Conservation (phyloP, 176 grass and related monocot species). For the Carex myosuroides region DNA sequence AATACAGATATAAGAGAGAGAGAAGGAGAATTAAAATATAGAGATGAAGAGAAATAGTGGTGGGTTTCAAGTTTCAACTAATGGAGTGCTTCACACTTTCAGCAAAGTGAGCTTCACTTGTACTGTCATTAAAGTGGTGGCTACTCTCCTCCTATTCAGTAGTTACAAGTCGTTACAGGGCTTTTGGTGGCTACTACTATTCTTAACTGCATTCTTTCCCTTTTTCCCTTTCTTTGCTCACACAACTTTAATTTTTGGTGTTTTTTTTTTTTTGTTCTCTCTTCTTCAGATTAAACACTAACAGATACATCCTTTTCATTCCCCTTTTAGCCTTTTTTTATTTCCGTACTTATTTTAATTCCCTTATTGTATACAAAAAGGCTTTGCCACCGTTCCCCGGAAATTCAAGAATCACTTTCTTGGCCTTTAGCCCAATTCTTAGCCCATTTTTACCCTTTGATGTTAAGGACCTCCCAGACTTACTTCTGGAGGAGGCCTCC, state of each 20-base stretch:
- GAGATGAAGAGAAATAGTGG: not conserved
- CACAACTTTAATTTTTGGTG: not conserved
- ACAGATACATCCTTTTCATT: not conserved
- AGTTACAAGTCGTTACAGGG: not conserved
- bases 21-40: not conserved
- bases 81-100: constrained; percentile 27
- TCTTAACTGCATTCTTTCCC: constrained; percentile 1
- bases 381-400: too few species aligned
- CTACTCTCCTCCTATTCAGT: not conserved
- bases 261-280: not conserved
- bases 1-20: not conserved
- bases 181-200: not conserved
- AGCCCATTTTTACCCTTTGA: too few species aligned
- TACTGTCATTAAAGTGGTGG: constrained; percentile 24
- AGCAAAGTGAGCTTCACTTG: constrained; percentile 33
- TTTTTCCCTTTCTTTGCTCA: constrained; percentile 10
- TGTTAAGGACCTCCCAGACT: too few species aligned
- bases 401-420: too few species aligned
- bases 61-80: constrained; percentile 27
- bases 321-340: not conserved
- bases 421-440: too few species aligned
- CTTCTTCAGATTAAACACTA: not conserved
- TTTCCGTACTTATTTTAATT: not conserved
- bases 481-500: too few species aligned
- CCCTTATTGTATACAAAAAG: too few species aligned